Evolutionary conservation across 2,329 filamentous ascomycete species (phyloP).

Genomic region (Diaporthe sp.): DNA sequence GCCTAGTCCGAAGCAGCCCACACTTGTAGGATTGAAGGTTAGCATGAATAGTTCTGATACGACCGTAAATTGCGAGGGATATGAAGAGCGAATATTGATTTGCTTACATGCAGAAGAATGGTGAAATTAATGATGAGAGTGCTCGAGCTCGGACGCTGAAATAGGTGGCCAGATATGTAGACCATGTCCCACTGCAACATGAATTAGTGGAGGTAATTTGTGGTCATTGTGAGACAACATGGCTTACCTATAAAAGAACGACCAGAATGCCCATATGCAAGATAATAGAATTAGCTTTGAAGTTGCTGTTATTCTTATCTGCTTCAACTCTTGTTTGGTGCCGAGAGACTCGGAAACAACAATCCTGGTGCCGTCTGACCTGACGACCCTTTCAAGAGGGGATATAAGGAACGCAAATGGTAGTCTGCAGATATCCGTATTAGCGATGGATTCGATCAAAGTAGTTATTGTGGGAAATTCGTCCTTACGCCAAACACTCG

Average conservation of each 20-base stretch:
- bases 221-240: too few species aligned
- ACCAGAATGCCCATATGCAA: constrained; percentile 60
- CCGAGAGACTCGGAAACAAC: constrained; percentile 56
- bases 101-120: constrained; percentile 63
- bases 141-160: constrained; percentile 60
- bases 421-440: constrained; percentile 45
- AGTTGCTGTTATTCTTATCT: constrained; percentile 55
- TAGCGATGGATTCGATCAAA: neutral
- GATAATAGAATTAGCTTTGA: constrained; percentile 57
- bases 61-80: accelerated
- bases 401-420: constrained; percentile 62
- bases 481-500: constrained; percentile 57
- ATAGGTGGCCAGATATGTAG: constrained; percentile 59
- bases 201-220: neutral
- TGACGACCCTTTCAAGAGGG: constrained; percentile 60
- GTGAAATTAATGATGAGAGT: constrained; percentile 60
- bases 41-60: neutral
- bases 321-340: constrained; percentile 56
- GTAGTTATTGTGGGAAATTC: neutral
- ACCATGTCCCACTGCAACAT: constrained; percentile 57
- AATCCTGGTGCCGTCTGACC: constrained; percentile 60
- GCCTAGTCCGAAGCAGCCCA: constrained; percentile 63
- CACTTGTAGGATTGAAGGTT: constrained; percentile 41
- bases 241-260: constrained; percentile 58
- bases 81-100: accelerated